Conservation (phyloP, 257 asterid genomes). For the Penstemon barbatus region DNA sequence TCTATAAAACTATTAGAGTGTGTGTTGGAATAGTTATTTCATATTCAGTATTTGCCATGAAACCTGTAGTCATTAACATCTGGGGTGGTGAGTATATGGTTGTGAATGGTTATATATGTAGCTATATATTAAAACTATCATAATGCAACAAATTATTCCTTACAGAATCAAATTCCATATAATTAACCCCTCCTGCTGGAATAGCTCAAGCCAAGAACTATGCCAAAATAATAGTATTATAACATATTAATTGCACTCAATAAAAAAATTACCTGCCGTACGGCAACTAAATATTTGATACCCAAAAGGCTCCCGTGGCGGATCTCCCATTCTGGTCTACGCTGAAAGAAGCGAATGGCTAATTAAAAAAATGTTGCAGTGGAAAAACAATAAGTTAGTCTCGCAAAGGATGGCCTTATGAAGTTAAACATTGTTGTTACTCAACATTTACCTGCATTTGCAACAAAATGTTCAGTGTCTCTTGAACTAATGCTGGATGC, state of each 20-base stretch:
- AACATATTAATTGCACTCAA: conserved; percentile 9
- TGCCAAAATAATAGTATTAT: conserved; percentile 7
- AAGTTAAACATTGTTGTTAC: conserved; percentile 16
- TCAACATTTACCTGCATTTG: conserved; percentile 89
- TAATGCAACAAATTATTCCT: conserved; percentile 17
- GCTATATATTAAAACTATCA: background rate
- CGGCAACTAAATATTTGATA: conserved; percentile 92
- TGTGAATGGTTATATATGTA: conserved; percentile 3
- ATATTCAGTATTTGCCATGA: background rate
- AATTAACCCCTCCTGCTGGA: conserved; percentile 1
- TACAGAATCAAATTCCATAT: background rate
- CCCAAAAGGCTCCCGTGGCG: conserved; percentile 99
- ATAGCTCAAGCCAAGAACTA: conserved; percentile 17
- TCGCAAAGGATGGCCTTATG: background rate
- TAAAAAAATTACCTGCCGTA: conserved; percentile 72
- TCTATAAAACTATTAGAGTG: background rate
- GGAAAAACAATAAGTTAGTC: conserved; percentile 19
- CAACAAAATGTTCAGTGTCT: conserved; percentile 77
- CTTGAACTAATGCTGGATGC: conserved; percentile 77
- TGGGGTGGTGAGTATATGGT: conserved; percentile 4
- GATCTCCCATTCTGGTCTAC: conserved; percentile 99
- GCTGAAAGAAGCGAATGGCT: conserved; percentile 73
- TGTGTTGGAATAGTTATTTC: conserved; percentile 5
- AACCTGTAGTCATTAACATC: background rate
- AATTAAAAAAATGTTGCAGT: conserved; percentile 46